Evolutionary conservation across 768 basidiomycete species (phyloP).

Genomic region (Leccinum uliginosum): DNA sequence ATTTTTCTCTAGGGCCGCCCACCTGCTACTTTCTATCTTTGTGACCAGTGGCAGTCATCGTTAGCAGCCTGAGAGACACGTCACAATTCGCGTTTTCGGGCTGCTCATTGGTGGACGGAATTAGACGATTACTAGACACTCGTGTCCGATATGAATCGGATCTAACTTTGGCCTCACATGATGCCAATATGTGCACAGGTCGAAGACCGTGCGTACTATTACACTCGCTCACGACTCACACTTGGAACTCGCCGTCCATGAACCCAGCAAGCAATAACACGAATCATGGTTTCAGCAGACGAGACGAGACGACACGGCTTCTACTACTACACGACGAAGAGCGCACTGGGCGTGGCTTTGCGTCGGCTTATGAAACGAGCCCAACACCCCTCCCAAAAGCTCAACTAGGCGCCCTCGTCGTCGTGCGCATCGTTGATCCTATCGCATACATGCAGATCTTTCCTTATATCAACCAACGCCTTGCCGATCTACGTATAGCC

Average conservation of each 20-base stretch:
- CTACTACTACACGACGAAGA: slow-evolving; percentile 1
- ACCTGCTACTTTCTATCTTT: background rate
- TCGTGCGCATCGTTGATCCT: background rate
- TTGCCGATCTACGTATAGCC: slow-evolving; percentile 2
- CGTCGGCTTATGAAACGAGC: background rate
- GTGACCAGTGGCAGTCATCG: too few species aligned
- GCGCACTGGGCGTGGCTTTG: background rate
- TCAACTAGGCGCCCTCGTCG: background rate
- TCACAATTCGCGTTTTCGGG: background rate
- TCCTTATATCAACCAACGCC: slow-evolving; percentile 8
- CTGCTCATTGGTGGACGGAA: background rate
- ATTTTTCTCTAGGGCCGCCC: background rate
- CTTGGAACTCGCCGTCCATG: background rate
- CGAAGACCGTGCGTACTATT: background rate
- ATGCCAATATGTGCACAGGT: background rate
- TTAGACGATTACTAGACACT: background rate
- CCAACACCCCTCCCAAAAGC: background rate
- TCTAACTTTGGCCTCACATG: background rate
- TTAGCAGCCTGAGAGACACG: background rate
- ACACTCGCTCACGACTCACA: background rate
- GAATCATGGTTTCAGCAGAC: background rate
- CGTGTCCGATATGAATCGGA: background rate
- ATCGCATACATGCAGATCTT: slow-evolving; percentile 5
- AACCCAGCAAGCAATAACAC: background rate
- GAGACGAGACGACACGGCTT: slow-evolving; percentile 2